These are phyloP conservation scores for Aspergillus glaucus DNA, from an alignment of 2,329 filamentous ascomycete species.

Conservation along the genomic window DNA sequence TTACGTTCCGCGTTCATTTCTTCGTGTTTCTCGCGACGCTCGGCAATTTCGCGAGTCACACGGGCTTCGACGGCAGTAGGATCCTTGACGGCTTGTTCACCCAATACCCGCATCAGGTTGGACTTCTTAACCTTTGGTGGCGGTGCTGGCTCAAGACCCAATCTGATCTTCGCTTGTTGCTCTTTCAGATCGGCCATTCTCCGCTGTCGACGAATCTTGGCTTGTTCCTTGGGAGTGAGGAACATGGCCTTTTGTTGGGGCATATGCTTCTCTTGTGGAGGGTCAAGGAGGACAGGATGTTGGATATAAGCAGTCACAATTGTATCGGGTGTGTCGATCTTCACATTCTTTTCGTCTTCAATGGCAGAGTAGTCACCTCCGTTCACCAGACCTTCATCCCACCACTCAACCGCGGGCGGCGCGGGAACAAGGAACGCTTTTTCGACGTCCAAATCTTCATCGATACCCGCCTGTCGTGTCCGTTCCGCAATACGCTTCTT, in stretches of 20 bases:
- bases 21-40: conserved; percentile 73
- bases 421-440: conserved; percentile 79
- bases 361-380: conserved; percentile 69
- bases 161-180: conserved; percentile 87
- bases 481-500: conserved; percentile 87
- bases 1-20: conserved; percentile 75
- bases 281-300: conserved; percentile 83
- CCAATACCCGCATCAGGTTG: conserved; percentile 94
- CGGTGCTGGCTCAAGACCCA: conserved; percentile 82
- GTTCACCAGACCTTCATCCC: conserved; percentile 82
- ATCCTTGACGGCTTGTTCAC: conserved; percentile 88
- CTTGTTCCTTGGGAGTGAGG: conserved; percentile 82
- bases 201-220: conserved; percentile 81
- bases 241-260: conserved; percentile 83
- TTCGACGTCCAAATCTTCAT: conserved; percentile 82
- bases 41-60: conserved; percentile 87
- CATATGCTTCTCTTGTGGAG: conserved; percentile 79
- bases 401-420: conserved; percentile 92
- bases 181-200: conserved; percentile 93
- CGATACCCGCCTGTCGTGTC: conserved; percentile 83
- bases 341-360: conserved; percentile 59
- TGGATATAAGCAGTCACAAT: conserved; percentile 90
- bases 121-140: conserved; percentile 95
- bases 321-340: conserved; percentile 69
- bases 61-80: conserved; percentile 93